Evolutionary conservation across 306 rosid species (phyloP), one percentile per base, ranked within the genome.

Genomic region (peach (Prunus persica)): DNA sequence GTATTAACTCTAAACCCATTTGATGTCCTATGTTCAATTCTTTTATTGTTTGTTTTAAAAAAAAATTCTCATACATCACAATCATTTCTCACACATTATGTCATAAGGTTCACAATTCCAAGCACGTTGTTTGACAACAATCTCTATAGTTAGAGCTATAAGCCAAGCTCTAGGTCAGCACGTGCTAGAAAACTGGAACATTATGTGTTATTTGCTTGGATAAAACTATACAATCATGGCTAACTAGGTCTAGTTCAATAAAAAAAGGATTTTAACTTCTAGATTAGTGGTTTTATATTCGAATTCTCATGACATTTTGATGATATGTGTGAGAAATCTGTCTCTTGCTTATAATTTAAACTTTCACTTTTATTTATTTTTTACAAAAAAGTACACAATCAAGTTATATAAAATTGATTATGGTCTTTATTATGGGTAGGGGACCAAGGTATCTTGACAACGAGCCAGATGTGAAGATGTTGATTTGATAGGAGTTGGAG

Each of bases 391-490:
- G 9, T 38, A 38, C 43, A 38, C 43, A 34, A 52, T 54, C 63
- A 52, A 19, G 22, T 55, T 27, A 27, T n/a, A 19, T 43, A 11
- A 34, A 60, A 43, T 66, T 58, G 67, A 70, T 28, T 16, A 70
- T 45, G 3, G 62, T 30, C 28, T 43, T 28, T 41, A 55, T 25
- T 65, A 45, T 71, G 50, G 56, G 71, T 52, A 65, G 41, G 76
- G 50, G 84, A 2, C 24, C 65, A 50, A 41, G 74, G 38, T 50
- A 25, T 34, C 57, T 32, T 47, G 69, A 71, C 22, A 24, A 57
- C 76, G 24, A 76, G 83, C 74, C 65, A 72, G 41, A 25, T 46
- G 55, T 6, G 19, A 18, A 58, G 60, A 41, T 66, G 69, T 75
- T 69, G 84, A 70, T 56, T 63, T 49, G 68, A 69, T 67, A 41